phyloP scores from a whole-genome alignment of 768 basidiomycete genomes.

The Lepiota brunneoincarnata region DNA sequence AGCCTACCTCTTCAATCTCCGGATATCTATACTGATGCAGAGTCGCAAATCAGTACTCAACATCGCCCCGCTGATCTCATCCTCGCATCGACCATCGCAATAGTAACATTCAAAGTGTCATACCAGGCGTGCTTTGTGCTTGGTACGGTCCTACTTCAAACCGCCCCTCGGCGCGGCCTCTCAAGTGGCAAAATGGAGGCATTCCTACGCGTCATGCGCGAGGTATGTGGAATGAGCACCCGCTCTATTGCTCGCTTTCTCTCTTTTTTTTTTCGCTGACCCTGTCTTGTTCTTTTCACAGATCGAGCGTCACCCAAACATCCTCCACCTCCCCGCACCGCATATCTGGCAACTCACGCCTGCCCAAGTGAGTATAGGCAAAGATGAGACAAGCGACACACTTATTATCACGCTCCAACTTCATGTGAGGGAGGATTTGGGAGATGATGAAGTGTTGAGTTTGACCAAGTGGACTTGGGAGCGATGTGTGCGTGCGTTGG shows the following conservation, averaged over 20 bases:
- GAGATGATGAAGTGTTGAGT: constrained; percentile 67
- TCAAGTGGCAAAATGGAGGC: constrained; percentile 72
- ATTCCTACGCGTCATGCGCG: constrained; percentile 80
- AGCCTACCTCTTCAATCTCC: constrained; percentile 21
- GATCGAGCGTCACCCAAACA: no score
- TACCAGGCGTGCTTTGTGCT: constrained; percentile 83
- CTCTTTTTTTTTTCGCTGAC: not conserved
- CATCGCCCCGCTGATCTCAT: constrained; percentile 77
- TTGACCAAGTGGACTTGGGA: constrained; percentile 80
- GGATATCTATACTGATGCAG: not conserved
- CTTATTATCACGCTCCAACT: constrained; percentile 79
- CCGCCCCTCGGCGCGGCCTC: constrained; percentile 64
- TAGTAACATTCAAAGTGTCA: constrained; percentile 78
- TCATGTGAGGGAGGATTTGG: constrained; percentile 64
- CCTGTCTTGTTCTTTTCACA: not conserved
- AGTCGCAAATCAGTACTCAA: constrained; percentile 39
- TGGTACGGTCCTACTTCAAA: constrained; percentile 86
- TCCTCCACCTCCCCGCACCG: no score
- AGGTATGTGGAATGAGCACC: constrained; percentile 43
- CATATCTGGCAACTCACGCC: no score
- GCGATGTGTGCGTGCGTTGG: constrained; percentile 54
- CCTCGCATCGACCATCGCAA: constrained; percentile 74
- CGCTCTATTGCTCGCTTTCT: not conserved
- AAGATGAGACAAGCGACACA: constrained; percentile 20
- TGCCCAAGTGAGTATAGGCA: not conserved